Evolutionary conservation across 768 basidiomycete genomes (phyloP), one percentile per base, ranked within the genome.

Genomic region (Bullera alba): DNA sequence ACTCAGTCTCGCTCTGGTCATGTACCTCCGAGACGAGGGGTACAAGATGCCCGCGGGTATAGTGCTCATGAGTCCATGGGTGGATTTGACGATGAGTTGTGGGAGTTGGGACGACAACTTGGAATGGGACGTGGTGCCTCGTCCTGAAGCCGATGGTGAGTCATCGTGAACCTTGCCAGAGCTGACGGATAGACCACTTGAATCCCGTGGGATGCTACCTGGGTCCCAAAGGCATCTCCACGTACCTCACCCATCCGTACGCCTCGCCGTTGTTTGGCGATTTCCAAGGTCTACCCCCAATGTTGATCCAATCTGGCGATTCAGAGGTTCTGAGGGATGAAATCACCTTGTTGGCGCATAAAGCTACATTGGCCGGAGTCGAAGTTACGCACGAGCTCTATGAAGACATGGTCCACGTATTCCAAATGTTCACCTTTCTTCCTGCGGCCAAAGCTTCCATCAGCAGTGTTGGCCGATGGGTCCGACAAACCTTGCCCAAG

Each of bases 51-150:
- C 93, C 7, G 81, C 84, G 25, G 88, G 84, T 3, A 84, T 84
- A 6, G 87, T 97, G 25, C 71, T 95, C 32, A 83, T 97, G 80
- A 90, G 85, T 21, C 91, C 91, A 4, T 96, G 91, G 91, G 89
- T 93, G 58, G 90, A 91, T 84, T 74, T 99, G 55, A 96, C 95
- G 0, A 87, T 95, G 82, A 92, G 89, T 58, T 96, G 91, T 70
- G 87, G 91, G 49, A 93, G 90, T n/a, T 97, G 93, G 89, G 89
- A 93, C 26, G 86, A 85, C 49, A 96, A 96, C 70, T 82, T 85
- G 3, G 57, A 61, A 35, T 67, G 57, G 32, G 73, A 74, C 48
- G 69, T 74, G 12, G 68, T 74, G 0, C 73, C 73, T 15, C 49
- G 61, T 25, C 73, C 73, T 0, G 63, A 66, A 27, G 57, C 64